phyloP scores from a whole-genome alignment of 495 filamentous ascomycete species.

The Penicillium cinerascens region DNA sequence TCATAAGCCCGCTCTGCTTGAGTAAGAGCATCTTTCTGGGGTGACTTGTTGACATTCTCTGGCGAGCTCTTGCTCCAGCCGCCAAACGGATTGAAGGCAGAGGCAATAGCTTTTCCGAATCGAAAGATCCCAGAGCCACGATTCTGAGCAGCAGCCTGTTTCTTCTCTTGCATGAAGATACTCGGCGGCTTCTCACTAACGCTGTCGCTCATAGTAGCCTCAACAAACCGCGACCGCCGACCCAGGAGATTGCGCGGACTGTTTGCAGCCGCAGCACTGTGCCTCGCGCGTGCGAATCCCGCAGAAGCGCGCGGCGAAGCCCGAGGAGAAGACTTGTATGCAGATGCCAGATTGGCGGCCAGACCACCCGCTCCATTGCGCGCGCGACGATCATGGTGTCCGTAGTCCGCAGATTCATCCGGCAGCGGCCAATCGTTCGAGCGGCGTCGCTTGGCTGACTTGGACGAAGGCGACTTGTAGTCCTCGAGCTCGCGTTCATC shows the following conservation, averaged over 20 bases:
- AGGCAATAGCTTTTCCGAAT: conserved; percentile 56
- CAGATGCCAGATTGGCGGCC: not conserved
- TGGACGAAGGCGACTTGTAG: conserved; percentile 23
- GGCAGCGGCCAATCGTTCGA: conserved; percentile 50
- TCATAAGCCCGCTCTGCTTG: conserved; percentile 57
- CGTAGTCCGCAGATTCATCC: conserved; percentile 26
- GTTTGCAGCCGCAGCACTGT: conserved; percentile 15
- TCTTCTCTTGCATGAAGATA: conserved; percentile 52
- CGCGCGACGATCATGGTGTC: conserved; percentile 12
- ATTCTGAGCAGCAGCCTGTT: conserved; percentile 8
- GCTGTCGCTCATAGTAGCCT: conserved; percentile 76
- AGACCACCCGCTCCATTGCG: conserved; percentile 8
- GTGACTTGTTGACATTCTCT: conserved; percentile 23
- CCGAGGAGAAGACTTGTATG: conserved; percentile 28
- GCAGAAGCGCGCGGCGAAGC: conserved; percentile 22
- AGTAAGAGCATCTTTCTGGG: conserved; percentile 39
- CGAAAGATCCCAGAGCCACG: conserved; percentile 51
- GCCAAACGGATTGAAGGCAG: conserved; percentile 53
- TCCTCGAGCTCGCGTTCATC: conserved; percentile 30
- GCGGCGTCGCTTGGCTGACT: conserved; percentile 43
- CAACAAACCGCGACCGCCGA: conserved; percentile 62
- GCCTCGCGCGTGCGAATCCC: conserved; percentile 18
- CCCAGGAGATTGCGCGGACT: conserved; percentile 19
- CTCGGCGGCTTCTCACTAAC: conserved; percentile 64
- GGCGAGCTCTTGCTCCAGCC: conserved; percentile 38